phyloP scores from a whole-genome alignment of 2,329 filamentous ascomycete species.

The Sporothrix curviconia region DNA sequence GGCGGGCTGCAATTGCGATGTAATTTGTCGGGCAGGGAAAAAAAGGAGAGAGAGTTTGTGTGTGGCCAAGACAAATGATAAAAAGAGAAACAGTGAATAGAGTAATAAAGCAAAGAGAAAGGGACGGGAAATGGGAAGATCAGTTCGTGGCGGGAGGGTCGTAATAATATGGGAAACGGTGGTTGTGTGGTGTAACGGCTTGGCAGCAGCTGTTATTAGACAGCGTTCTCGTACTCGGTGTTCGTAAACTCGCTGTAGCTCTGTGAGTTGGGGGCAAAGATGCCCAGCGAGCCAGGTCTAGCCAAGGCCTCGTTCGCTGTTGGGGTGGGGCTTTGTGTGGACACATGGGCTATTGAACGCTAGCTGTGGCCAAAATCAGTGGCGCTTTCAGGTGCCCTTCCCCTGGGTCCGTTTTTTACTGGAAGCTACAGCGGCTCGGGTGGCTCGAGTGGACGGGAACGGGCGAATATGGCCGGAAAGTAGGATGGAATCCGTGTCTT shows the following conservation, averaged over 20 bases:
- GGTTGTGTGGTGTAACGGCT: neutral
- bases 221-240: neutral
- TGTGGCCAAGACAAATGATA: neutral
- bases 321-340: neutral
- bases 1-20: no score
- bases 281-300: no score
- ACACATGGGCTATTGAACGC: neutral
- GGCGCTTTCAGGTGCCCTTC: no score
- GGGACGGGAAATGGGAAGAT: constrained; percentile 1
- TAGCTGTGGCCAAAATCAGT: neutral
- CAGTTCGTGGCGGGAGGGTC: neutral
- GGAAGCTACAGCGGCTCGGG: no score
- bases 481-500: constrained; percentile 1
- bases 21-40: neutral
- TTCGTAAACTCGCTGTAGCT: neutral
- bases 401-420: neutral
- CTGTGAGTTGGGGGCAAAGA: no score
- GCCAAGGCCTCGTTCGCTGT: neutral
- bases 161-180: neutral
- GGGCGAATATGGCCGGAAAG: no score
- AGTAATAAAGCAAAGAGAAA: neutral
- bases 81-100: neutral
- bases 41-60: neutral
- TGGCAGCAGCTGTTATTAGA: neutral
- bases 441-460: no score